Base-by-base conservation (phyloP, 345 rosid genomes). In the Lumnitzera racemosa region DNA sequence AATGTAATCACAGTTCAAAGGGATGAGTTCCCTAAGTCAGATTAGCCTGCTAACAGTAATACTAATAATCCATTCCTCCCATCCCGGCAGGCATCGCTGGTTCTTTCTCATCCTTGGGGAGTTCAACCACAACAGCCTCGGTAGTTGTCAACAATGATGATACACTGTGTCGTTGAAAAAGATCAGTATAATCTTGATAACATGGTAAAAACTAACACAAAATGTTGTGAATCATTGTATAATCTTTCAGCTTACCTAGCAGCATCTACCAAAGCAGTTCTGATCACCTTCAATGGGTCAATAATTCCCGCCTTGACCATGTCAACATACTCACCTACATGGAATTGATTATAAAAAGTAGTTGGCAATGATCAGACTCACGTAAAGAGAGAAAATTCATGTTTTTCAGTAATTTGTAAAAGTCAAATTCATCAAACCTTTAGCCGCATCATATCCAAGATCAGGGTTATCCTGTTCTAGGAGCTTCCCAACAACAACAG, bases 401-500 rank as follows among this genome's bases (percentile, higher is more conserved):
- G 23, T 1, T 17, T 9, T 29, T 11, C 27, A 13, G 24, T 46
- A 15, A 13, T 25, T 20, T 25, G 20, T 43, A 10, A 4, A 13
- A 59, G 49, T 17, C 57, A 27, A n/a, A 24, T n/a, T 36, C 20
- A 25, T 57, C 14, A 48, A 48, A 94, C 99, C 99, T 80, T 86
- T 90, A 51, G 97, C 99, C 0, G 92, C 99, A 73, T 94, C 99
- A 57, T 94, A 94, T 13, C 99, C 99, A 17, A 90, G 83, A 55
- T 94, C 97, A 13, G 79, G 61, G 51, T 84, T 75, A 53, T 94
- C 95, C 71, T 86, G 96, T 71, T 90, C 99, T 70, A 94, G 69
- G 20, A 94, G 86, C 80, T 94, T 90, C 49, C 97, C 96, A 15
- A 94, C 95, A 23, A 94, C 82, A 51, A 90, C 99, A 49, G 97